phyloP scores from a whole-genome alignment of 495 filamentous ascomycete species.

The Arthonia radiata region DNA sequence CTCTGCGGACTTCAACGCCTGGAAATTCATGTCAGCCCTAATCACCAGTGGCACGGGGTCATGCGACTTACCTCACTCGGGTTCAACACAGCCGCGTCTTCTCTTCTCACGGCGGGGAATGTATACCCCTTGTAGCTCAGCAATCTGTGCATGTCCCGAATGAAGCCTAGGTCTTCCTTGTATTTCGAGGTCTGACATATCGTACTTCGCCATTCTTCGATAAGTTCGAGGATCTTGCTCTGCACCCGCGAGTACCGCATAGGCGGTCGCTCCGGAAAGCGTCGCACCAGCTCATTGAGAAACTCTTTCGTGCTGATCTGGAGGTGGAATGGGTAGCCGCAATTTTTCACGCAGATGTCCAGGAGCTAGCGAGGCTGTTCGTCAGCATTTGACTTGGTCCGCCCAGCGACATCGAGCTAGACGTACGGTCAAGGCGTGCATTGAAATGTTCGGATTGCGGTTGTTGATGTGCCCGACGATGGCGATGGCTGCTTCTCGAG shows the following conservation, averaged over 20 bases:
- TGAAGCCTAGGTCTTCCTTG: constrained; percentile 88
- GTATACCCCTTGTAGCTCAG: constrained; percentile 90
- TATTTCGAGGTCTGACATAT: constrained; percentile 95
- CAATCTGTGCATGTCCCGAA: constrained; percentile 91
- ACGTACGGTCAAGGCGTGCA: constrained; percentile 53
- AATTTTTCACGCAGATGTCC: constrained; percentile 98
- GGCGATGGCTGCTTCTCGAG: constrained; percentile 80
- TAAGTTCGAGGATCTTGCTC: constrained; percentile 76
- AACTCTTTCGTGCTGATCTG: constrained; percentile 98
- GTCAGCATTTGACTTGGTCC: constrained; percentile 7
- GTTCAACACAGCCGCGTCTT: constrained; percentile 93
- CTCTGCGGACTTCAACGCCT: constrained; percentile 89
- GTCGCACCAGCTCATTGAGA: constrained; percentile 87
- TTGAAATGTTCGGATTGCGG: constrained; percentile 80
- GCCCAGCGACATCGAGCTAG: constrained; percentile 1
- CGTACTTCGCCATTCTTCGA: constrained; percentile 95
- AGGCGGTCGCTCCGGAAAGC: constrained; percentile 85
- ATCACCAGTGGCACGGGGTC: not conserved
- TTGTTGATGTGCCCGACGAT: constrained; percentile 91
- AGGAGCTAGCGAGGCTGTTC: constrained; percentile 33
- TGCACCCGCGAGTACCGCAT: constrained; percentile 69
- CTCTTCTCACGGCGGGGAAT: constrained; percentile 72
- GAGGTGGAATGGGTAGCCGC: constrained; percentile 95
- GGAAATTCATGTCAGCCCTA: constrained; percentile 11
- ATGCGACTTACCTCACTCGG: constrained; percentile 65